Base-by-base conservation (phyloP, 352 stramenopile genomes). In the Phytophthora podocarpi region DNA sequence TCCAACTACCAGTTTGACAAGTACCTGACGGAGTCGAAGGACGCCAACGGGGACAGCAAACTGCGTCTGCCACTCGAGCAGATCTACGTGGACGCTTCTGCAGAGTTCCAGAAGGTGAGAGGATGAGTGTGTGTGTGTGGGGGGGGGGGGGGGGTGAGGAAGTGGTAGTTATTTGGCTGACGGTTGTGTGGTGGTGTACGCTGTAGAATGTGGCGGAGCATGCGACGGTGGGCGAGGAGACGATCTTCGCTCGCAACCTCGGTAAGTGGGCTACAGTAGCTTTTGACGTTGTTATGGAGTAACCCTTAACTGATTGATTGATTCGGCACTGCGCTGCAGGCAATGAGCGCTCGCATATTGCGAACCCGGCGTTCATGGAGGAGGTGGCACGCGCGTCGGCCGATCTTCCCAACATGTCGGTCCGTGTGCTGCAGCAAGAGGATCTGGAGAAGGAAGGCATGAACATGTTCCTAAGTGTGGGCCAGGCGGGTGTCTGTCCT, bases 1-100 rank as follows among this genome's bases (percentile, higher is more conserved):
- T 93, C 84, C 37, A 95, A 93, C 70, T 95, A 95, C 64, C 82
- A 91, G 66, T 95, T 95, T 37, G 82, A 95, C 67, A 75, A 87
- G 69, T 92, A 95, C 64, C 55, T 92, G 48, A 90, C 63, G 46
- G 64, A 73, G 27, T 67, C 70, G 34, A 85, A 76, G 58, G 68
- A 89, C 57, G 67, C 74, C 4, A 56, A 87, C 24, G 84, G 79
- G 58, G 79, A 91, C 26, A 74, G 76, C 49, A 90, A 89, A 66
- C 72, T 91, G 37, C 74, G 73, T 48, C 57, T 89, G 48, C 84
- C 84, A 34, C 64, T 93, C 9, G 74, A 90, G 54, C 55, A 79
- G 43, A 90, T 93, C 24, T 85, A 78, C 24, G 24, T 93, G 41
- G 72, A 88, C 34, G 70, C 78, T 5, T 72, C 64, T 9, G 62